phyloP scores from a whole-genome alignment of 805 yeast species.

The Candida suzukii region DNA sequence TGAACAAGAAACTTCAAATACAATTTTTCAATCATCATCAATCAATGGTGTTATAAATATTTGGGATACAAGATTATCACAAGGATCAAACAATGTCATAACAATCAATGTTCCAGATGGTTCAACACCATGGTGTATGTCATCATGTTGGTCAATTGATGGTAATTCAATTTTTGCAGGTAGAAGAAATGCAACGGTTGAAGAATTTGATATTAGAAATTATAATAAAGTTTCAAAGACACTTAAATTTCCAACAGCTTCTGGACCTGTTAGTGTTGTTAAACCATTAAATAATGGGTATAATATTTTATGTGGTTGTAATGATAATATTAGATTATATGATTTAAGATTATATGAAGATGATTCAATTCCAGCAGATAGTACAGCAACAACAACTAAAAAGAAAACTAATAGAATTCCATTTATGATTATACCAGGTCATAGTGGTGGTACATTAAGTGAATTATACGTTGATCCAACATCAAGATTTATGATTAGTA shows the following conservation, averaged over 20 bases:
- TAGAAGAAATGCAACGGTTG: constrained; percentile 82
- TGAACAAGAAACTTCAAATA: constrained; percentile 26
- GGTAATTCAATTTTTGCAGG: constrained; percentile 82
- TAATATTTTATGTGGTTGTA: constrained; percentile 81
- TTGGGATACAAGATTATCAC: constrained; percentile 65
- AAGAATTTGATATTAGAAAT: constrained; percentile 61
- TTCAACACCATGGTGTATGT: constrained; percentile 92
- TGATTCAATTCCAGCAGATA: constrained; percentile 6
- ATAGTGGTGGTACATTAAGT: constrained; percentile 86
- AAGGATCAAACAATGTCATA: constrained; percentile 11
- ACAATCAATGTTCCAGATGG: constrained; percentile 43
- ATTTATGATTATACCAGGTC: constrained; percentile 90
- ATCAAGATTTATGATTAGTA: constrained; percentile 79
- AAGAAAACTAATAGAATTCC: constrained; percentile 48
- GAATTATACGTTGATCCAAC: constrained; percentile 78
- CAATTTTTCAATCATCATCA: constrained; percentile 68
- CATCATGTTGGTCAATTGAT: constrained; percentile 79
- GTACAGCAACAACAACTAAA: constrained; percentile 11
- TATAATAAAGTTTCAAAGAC: constrained; percentile 46
- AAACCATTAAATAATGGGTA: constrained; percentile 73
- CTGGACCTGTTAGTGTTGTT: constrained; percentile 86
- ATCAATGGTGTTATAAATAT: constrained; percentile 75
- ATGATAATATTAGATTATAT: constrained; percentile 83
- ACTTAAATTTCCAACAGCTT: constrained; percentile 72
- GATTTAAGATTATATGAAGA: constrained; percentile 49